Percentiles rank a stretch among this genome's conserved stretches.
Conservation (phyloP, 345 rosid species). For the Citrus medica region DNA sequence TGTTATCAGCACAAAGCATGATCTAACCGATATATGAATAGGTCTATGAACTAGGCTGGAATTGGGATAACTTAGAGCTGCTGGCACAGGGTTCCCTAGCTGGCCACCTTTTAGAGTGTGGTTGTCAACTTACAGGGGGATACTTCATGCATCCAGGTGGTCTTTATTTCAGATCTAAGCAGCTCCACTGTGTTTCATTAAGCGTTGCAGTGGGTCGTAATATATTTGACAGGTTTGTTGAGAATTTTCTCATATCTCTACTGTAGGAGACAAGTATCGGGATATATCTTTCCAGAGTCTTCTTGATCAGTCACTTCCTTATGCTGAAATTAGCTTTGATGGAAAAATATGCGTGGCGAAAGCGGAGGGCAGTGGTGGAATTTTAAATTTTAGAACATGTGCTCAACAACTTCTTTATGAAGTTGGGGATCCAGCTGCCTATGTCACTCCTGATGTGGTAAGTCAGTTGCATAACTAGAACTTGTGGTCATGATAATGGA, state of each 20-base stretch:
- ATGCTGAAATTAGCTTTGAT: slow-evolving; percentile 62
- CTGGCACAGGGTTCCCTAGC: slow-evolving; percentile 90
- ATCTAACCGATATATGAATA: slow-evolving; percentile 20
- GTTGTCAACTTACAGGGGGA: slow-evolving; percentile 98
- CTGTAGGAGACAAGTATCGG: slow-evolving; percentile 66
- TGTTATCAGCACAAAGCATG: neutral
- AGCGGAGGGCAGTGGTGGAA: slow-evolving; percentile 76
- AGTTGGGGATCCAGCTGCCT: slow-evolving; percentile 81
- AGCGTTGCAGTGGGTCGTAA: neutral
- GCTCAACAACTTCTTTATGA: slow-evolving; percentile 92
- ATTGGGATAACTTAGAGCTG: slow-evolving; percentile 73
- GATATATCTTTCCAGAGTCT: slow-evolving; percentile 53
- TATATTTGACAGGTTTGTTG: neutral
- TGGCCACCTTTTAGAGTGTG: slow-evolving; percentile 93
- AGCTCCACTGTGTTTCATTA: neutral
- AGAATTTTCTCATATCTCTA: slow-evolving; percentile 15
- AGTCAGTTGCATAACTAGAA: slow-evolving; percentile 23
- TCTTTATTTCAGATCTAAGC: neutral
- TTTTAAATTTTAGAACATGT: slow-evolving; percentile 67
- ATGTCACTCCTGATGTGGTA: slow-evolving; percentile 94
- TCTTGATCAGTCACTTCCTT: slow-evolving; percentile 81
- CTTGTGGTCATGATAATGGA: neutral
- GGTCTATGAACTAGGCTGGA: slow-evolving; percentile 96
- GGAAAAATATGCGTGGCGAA: slow-evolving; percentile 63
- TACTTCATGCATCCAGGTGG: slow-evolving; percentile 98